A percentile compares a stretch with the other conserved stretches of the same genome.
These are phyloP conservation scores for Acacia crassicarpa DNA, from an alignment of 306 rosid species.

Conservation along the genomic window DNA sequence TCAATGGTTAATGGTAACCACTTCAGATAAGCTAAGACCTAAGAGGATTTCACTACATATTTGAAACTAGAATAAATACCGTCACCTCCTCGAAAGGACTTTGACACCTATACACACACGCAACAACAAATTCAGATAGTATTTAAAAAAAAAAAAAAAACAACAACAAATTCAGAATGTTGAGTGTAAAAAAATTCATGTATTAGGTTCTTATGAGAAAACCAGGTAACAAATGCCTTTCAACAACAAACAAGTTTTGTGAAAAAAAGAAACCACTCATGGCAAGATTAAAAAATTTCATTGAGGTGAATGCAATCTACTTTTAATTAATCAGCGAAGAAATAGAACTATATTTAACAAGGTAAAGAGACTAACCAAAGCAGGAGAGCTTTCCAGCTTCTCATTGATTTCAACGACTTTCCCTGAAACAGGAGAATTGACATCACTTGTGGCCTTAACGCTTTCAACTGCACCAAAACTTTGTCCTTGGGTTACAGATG, in stretches of 20 bases:
- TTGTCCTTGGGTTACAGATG: conserved; percentile 56
- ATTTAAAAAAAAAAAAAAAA: too few relatives aligned
- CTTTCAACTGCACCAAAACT: conserved; percentile 96
- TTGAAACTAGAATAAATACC: background rate
- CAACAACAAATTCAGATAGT: background rate
- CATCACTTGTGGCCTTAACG: conserved; percentile 94
- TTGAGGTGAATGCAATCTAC: background rate
- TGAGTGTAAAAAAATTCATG: background rate
- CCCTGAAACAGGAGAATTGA: conserved; percentile 88
- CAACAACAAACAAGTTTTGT: background rate
- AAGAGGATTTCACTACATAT: background rate
- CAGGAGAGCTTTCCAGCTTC: conserved; percentile 78
- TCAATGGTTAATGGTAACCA: background rate
- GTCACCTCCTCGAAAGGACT: background rate
- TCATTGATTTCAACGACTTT: conserved; percentile 71
- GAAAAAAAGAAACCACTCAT: background rate
- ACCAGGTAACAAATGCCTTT: background rate
- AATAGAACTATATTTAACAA: conserved; percentile 5
- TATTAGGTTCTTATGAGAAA: background rate
- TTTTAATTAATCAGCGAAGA: background rate
- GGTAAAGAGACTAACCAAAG: conserved; percentile 61
- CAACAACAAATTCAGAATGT: background rate
- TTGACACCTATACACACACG: background rate
- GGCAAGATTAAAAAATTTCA: background rate
- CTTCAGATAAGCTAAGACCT: background rate